phyloP scores from a whole-genome alignment of 2,329 filamentous ascomycete species.

The Neurospora sp. region DNA sequence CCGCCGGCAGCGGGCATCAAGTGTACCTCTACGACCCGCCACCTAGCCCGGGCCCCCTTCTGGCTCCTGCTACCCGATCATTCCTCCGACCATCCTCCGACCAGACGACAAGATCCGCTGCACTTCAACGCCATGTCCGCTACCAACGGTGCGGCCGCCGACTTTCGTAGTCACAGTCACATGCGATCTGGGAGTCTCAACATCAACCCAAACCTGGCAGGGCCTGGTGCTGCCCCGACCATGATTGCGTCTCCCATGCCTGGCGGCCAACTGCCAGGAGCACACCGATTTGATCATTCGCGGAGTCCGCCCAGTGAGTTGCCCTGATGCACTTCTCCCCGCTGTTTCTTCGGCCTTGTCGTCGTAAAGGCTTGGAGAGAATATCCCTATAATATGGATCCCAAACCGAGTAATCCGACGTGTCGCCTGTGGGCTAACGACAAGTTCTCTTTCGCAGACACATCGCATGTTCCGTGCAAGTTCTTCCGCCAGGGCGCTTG shows the following conservation, averaged over 20 bases:
- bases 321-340: slow-evolving; percentile 1
- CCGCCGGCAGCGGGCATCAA: not conserved
- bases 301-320: slow-evolving; percentile 53
- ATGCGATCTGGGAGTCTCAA: slow-evolving; percentile 48
- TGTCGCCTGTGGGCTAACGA: slow-evolving; percentile 2
- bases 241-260: slow-evolving; percentile 28
- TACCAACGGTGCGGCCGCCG: slow-evolving; percentile 5
- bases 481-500: slow-evolving; percentile 96
- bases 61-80: not conserved
- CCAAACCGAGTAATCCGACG: not conserved
- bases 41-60: not conserved
- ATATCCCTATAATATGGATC: too few relatives aligned
- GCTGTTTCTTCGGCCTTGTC: not conserved
- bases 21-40: not conserved
- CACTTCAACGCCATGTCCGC: not conserved
- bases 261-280: slow-evolving; percentile 11
- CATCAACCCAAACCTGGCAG: slow-evolving; percentile 28
- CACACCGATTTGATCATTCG: slow-evolving; percentile 45
- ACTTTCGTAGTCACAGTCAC: slow-evolving; percentile 27
- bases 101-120: too few relatives aligned
- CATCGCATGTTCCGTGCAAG: slow-evolving; percentile 96
- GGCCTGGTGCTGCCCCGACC: slow-evolving; percentile 12
- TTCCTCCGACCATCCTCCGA: not conserved
- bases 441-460: slow-evolving; percentile 47
- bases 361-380: too few relatives aligned